Evolutionary conservation across 108 stramenopile species (phyloP).

Genomic region (Stephanodiscus triporus): DNA sequence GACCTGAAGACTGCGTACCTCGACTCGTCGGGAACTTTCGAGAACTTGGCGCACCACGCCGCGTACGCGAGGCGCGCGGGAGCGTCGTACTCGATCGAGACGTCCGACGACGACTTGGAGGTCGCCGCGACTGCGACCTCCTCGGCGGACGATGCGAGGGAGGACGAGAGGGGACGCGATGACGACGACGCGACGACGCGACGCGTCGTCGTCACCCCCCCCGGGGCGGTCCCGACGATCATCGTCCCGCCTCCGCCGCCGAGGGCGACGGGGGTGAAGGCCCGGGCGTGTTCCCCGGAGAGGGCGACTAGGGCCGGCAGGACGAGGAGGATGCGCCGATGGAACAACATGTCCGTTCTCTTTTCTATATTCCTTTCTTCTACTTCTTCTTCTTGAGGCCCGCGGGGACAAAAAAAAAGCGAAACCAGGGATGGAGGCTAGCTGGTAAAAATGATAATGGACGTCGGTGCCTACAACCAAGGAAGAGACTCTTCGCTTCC

Average conservation of each 20-base stretch:
- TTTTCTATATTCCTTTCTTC: too few relatives aligned
- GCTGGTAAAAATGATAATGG: too few relatives aligned
- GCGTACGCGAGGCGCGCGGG: slow-evolving; percentile 85
- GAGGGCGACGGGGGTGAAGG: slow-evolving; percentile 50
- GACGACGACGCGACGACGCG: background rate
- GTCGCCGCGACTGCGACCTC: too few relatives aligned
- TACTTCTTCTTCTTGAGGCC: too few relatives aligned
- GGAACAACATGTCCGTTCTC: slow-evolving; percentile 53
- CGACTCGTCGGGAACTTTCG: slow-evolving; percentile 56
- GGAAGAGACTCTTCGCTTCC: too few relatives aligned
- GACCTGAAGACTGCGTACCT: slow-evolving; percentile 67
- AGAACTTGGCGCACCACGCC: slow-evolving; percentile 68
- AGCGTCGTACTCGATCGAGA: slow-evolving; percentile 78
- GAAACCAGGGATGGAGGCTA: too few relatives aligned
- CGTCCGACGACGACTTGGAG: slow-evolving; percentile 42
- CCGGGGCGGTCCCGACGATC: background rate
- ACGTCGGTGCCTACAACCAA: too few relatives aligned
- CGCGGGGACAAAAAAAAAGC: too few relatives aligned
- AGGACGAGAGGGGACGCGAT: slow-evolving; percentile 20
- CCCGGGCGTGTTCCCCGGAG: slow-evolving; percentile 42
- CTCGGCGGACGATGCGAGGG: slow-evolving; percentile 38
- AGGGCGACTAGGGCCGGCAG: slow-evolving; percentile 56
- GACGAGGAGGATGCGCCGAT: slow-evolving; percentile 48
- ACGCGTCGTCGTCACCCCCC: too few relatives aligned
- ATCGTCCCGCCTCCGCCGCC: too few relatives aligned